These are phyloP conservation scores for Macrophomina tecta DNA, from an alignment of 2,329 filamentous ascomycete genomes.

Conservation along the genomic window DNA sequence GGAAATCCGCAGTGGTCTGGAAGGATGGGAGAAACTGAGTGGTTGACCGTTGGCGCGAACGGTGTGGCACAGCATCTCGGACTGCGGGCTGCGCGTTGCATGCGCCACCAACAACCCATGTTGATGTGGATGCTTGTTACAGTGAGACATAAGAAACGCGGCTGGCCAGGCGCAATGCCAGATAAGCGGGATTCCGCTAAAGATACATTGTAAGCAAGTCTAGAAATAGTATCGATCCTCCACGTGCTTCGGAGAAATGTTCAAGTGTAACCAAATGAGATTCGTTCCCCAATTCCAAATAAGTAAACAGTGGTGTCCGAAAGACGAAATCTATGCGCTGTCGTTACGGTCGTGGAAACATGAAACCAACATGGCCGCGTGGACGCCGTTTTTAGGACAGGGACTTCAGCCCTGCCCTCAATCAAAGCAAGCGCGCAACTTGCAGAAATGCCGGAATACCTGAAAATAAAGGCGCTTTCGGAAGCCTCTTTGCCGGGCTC, in stretches of 20 bases:
- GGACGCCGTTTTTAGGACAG: background rate
- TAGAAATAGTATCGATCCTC: conserved; percentile 19
- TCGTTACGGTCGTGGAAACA: conserved; percentile 25
- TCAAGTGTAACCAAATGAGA: conserved; percentile 3
- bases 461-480: conserved; percentile 7
- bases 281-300: conserved; percentile 2
- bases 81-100: background rate
- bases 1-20: conserved; percentile 2
- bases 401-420: background rate
- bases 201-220: conserved; percentile 24
- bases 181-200: conserved; percentile 5
- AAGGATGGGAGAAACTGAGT: background rate
- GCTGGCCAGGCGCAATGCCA: background rate
- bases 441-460: background rate
- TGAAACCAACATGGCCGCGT: background rate
- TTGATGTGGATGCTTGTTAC: background rate
- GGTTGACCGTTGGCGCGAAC: background rate
- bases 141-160: background rate
- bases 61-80: conserved; percentile 13
- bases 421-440: conserved; percentile 1
- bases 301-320: background rate
- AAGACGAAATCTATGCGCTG: conserved; percentile 20
- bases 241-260: background rate
- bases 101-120: conserved; percentile 5
- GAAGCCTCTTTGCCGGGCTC: conserved; percentile 4